Conservation (phyloP, 305 asterid genomes). For the Plantago rigida region DNA sequence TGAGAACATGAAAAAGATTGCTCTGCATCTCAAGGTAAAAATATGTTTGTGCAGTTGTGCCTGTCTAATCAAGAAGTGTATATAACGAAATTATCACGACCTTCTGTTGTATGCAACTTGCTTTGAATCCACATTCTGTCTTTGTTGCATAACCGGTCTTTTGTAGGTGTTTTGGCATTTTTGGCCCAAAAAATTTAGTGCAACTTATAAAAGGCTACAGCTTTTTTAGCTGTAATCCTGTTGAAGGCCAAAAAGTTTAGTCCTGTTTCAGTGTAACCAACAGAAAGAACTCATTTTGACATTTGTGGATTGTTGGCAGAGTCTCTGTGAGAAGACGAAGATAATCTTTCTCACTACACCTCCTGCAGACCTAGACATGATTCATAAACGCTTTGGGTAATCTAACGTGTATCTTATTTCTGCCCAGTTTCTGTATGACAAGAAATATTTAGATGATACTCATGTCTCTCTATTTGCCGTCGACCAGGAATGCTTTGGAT, state of each 20-base stretch:
- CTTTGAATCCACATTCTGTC: too few species aligned
- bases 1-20: slow-evolving; percentile 73
- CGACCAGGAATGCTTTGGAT: slow-evolving; percentile 25
- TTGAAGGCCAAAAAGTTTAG: too few species aligned
- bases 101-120: too few species aligned
- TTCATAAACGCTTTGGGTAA: slow-evolving; percentile 38
- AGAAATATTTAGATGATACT: neutral
- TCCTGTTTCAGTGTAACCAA: too few species aligned
- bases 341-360: slow-evolving; percentile 47
- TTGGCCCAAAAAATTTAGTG: too few species aligned
- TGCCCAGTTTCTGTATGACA: neutral
- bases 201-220: too few species aligned
- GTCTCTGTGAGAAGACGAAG: slow-evolving; percentile 33
- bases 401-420: neutral
- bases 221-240: too few species aligned
- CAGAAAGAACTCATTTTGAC: too few species aligned
- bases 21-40: slow-evolving; percentile 61
- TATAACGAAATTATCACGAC: too few species aligned
- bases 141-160: too few species aligned
- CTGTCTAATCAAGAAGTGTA: too few species aligned
- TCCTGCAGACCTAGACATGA: slow-evolving; percentile 39
- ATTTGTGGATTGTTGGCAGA: slow-evolving; percentile 25
- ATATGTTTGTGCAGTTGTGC: neutral
- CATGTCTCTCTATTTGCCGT: neutral
- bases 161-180: too few species aligned